Base-by-base conservation (phyloP, 2,329 filamentous ascomycete genomes). In the Phialemoniopsis sp. region DNA sequence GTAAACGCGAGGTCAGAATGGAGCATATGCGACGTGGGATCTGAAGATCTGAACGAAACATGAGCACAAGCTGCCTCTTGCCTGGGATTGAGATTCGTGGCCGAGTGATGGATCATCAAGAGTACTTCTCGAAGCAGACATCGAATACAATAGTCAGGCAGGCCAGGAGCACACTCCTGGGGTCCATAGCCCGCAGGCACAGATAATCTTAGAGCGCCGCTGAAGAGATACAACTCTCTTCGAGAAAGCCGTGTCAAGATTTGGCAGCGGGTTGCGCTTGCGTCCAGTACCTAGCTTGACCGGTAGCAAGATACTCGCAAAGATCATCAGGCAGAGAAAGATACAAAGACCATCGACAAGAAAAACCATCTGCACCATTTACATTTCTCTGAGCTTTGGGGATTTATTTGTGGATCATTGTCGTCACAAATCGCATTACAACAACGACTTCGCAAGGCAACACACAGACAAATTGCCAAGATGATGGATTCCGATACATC, bases 271-370 rank as follows among this genome's bases (percentile, higher is more conserved):
- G 65, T 72, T 72, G 70, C 68, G 67, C 69, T 67, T 64, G 59
- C 44, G 63, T 64, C 63, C 66, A 77, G 73, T 74, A 78, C 73
- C 75, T 83, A 84, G 79, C 78, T 79, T 78, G 73, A 79, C 73
- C 21, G 78, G 76, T 85, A 85, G 82, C 80, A 82, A 39, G 44
- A 41, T 43, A 41, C 43, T 38, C 37, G 13, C 32, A 44, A 43
- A 78, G 80, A 70, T 48, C 51, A 43, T 53, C 50, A 57, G 51
- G 56, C 50, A 57, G 50, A 46, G 34, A 44, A 26, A 44, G 36
- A 46, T 43, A 44, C 39, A 47, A 41, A 44, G 10, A 10, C 10
- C 21, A 26, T 26, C 21, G 21, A 35, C 40, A 40, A 39, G 38
- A 43, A 28, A 37, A 55, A 60, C n/a, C 47, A 59, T 30, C 35